Evolutionary conservation across 345 rosid genomes (phyloP).

Genomic region (Euphorbia tirucalli): DNA sequence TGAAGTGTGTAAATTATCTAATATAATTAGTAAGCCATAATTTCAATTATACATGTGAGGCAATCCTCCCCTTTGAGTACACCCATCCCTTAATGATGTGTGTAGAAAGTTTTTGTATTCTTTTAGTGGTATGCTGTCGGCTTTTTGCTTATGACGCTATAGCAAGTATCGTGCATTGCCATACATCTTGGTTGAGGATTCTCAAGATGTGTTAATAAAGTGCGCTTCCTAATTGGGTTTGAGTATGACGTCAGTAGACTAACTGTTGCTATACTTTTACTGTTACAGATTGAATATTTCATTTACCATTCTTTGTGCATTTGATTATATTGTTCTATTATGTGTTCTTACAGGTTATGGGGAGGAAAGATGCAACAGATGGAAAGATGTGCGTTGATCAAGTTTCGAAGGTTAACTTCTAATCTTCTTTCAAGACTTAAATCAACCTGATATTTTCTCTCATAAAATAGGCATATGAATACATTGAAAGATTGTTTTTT

Average conservation of each 20-base stretch:
- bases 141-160: not conserved
- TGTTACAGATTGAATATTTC: not conserved
- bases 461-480: not conserved
- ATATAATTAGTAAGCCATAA: too few relatives aligned
- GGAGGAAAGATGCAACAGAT: constrained; percentile 40
- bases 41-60: too few relatives aligned
- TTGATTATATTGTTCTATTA: not conserved
- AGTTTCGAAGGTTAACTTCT: constrained; percentile 55
- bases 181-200: not conserved
- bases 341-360: constrained; percentile 58
- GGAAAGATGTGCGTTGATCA: constrained; percentile 55
- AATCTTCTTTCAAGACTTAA: not conserved
- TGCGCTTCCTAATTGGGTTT: not conserved
- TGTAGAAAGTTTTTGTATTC: not conserved
- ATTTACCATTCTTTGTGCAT: not conserved
- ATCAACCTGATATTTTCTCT: not conserved
- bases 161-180: not conserved
- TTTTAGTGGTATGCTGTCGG: not conserved
- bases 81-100: not conserved
- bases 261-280: not conserved
- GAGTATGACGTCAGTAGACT: not conserved
- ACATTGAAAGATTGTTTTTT: too few relatives aligned
- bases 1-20: too few relatives aligned
- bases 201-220: not conserved
- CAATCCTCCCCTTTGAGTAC: too few relatives aligned